A percentile compares a stretch with the other conserved stretches of the same genome.
These are phyloP conservation scores for Cladobotryum mycophilum DNA, from an alignment of 2,329 filamentous ascomycete genomes.

Conservation along the genomic window DNA sequence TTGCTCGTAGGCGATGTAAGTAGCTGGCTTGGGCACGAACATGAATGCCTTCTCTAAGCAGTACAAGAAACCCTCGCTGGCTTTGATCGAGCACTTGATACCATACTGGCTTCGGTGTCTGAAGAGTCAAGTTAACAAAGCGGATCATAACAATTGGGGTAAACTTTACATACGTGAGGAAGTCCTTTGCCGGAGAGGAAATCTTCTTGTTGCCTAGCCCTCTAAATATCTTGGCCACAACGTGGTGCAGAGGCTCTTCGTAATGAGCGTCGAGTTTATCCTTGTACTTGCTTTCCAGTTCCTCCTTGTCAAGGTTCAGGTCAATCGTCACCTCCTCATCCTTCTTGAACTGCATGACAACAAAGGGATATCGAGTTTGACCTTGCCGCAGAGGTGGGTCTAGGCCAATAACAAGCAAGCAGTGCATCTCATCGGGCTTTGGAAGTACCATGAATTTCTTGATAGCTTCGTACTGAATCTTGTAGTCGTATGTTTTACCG, in stretches of 20 bases:
- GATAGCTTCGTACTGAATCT: conserved; percentile 95
- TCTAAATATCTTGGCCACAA: conserved; percentile 92
- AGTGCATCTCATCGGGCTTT: conserved; percentile 97
- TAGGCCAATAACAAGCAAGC: conserved; percentile 87
- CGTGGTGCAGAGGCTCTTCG: conserved; percentile 86
- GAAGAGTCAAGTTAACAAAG: neutral
- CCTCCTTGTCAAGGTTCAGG: conserved; percentile 88
- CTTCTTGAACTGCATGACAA: conserved; percentile 98
- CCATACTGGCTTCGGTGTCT: conserved; percentile 88
- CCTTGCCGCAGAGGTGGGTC: conserved; percentile 94
- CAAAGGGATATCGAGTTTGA: conserved; percentile 94
- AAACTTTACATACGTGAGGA: conserved; percentile 56
- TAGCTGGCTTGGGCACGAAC: conserved; percentile 97
- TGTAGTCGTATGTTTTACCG: conserved; percentile 99
- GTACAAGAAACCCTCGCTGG: conserved; percentile 95
- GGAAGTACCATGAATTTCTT: conserved; percentile 99
- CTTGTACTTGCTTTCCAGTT: conserved; percentile 78
- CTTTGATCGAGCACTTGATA: conserved; percentile 99
- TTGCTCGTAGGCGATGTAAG: conserved; percentile 94
- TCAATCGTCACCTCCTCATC: conserved; percentile 97
- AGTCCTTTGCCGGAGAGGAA: conserved; percentile 88
- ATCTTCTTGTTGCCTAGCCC: conserved; percentile 94
- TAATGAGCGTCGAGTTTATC: conserved; percentile 85
- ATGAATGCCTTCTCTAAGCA: conserved; percentile 97
- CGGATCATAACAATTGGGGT: neutral